Evolutionary conservation across 768 basidiomycete species (phyloP).

Genomic region (Collybiopsis luxurians): DNA sequence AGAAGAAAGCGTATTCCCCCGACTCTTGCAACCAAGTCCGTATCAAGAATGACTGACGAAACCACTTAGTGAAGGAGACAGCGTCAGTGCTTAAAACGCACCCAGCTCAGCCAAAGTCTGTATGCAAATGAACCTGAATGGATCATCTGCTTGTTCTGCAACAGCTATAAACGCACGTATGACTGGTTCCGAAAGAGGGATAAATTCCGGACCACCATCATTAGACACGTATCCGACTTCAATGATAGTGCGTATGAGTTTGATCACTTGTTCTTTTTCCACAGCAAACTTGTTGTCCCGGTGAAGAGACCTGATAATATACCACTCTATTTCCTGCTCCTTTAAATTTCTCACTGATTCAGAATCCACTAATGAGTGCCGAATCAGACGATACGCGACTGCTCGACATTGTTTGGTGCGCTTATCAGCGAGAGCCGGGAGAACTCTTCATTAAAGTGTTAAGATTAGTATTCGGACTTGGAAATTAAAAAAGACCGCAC

Average conservation of each 20-base stretch:
- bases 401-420: slow-evolving; percentile 74
- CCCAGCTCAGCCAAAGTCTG: slow-evolving; percentile 90
- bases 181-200: slow-evolving; percentile 70
- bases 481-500: slow-evolving; percentile 44
- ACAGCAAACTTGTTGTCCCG: slow-evolving; percentile 80
- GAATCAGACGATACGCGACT: slow-evolving; percentile 78
- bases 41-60: slow-evolving; percentile 77
- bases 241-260: slow-evolving; percentile 80
- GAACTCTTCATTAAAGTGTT: slow-evolving; percentile 49
- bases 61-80: neutral
- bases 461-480: neutral
- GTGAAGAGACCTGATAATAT: slow-evolving; percentile 86
- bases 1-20: slow-evolving; percentile 86
- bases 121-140: slow-evolving; percentile 76
- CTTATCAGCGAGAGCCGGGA: slow-evolving; percentile 74
- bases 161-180: slow-evolving; percentile 91
- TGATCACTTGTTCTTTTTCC: slow-evolving; percentile 92
- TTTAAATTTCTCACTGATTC: slow-evolving; percentile 67
- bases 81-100: slow-evolving; percentile 34
- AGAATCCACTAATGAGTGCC: slow-evolving; percentile 72
- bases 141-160: slow-evolving; percentile 90
- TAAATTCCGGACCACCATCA: slow-evolving; percentile 41
- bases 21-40: slow-evolving; percentile 74
- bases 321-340: slow-evolving; percentile 77
- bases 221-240: slow-evolving; percentile 66